Conservation (phyloP, 2,329 filamentous ascomycete species). For the Aspergillus pseudonomiae region DNA sequence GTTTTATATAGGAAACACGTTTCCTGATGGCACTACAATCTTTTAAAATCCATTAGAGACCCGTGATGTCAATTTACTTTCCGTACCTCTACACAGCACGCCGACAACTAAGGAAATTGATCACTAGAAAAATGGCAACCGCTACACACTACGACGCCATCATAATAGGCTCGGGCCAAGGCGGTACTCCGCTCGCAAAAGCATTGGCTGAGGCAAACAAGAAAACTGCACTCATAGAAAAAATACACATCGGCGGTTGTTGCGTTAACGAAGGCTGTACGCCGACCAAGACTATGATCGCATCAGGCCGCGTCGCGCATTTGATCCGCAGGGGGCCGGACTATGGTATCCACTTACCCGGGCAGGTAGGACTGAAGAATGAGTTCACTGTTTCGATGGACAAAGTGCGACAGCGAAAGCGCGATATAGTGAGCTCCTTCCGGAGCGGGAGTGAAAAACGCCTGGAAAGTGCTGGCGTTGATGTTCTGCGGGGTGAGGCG, state of each 20-base stretch:
- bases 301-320: conserved; percentile 55
- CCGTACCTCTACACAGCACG: neutral
- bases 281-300: conserved; percentile 61
- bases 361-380: neutral
- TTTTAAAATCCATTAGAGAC: neutral
- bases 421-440: conserved; percentile 57
- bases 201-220: conserved; percentile 6
- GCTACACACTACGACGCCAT: conserved; percentile 9
- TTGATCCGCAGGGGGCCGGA: neutral
- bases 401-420: conserved; percentile 55
- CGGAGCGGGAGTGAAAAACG: conserved; percentile 50
- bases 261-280: conserved; percentile 61
- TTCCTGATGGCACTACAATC: no score
- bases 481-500: neutral
- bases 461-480: neutral
- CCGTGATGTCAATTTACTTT: neutral
- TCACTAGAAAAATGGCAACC: conserved; percentile 4
- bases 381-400: conserved; percentile 50
- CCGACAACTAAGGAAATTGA: neutral
- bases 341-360: neutral
- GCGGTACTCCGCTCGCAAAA: conserved; percentile 9
- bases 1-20: no score
- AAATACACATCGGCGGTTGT: conserved; percentile 53
- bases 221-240: conserved; percentile 11
- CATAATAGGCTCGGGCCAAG: conserved; percentile 14